Evolutionary conservation across 2,329 filamentous ascomycete genomes (phyloP).

Genomic region (Epichloe gansuensis): DNA sequence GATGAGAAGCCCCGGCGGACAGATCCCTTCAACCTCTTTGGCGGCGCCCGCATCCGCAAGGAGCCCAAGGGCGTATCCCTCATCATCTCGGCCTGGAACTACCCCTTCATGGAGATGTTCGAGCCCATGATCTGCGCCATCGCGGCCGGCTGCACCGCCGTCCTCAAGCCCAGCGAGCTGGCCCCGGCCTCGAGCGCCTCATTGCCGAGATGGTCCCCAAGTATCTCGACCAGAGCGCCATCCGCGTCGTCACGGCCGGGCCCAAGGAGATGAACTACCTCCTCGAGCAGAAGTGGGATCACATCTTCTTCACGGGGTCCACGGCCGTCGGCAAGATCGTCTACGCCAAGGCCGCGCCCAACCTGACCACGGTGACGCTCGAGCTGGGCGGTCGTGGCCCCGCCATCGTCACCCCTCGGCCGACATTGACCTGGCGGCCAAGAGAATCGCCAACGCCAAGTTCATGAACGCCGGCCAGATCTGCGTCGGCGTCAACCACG

Average conservation of each 20-base stretch:
- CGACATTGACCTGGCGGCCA: conserved; percentile 29
- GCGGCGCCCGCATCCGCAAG: conserved; percentile 23
- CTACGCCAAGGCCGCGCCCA: conserved; percentile 27
- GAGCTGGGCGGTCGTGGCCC: conserved; percentile 35
- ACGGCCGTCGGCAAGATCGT: conserved; percentile 25
- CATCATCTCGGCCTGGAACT: conserved; percentile 36
- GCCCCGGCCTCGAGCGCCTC: conserved; percentile 21
- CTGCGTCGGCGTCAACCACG: conserved; percentile 25
- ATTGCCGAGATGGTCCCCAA: conserved; percentile 26
- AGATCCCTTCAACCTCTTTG: conserved; percentile 19
- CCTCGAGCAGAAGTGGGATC: conserved; percentile 26
- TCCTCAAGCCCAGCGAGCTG: conserved; percentile 34
- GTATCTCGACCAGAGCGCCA: conserved; percentile 29
- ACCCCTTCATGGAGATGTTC: conserved; percentile 25
- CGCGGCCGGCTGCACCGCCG: conserved; percentile 26
- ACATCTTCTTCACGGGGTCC: conserved; percentile 35
- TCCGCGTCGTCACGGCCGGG: conserved; percentile 24
- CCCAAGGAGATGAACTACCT: conserved; percentile 24
- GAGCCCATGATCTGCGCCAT: conserved; percentile 30
- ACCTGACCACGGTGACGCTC: conserved; percentile 31
- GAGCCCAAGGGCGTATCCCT: conserved; percentile 32
- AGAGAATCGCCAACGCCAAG: conserved; percentile 30
- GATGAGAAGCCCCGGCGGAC: conserved; percentile 19
- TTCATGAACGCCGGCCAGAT: conserved; percentile 27
- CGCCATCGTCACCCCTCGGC: conserved; percentile 29